Evolutionary conservation across 495 filamentous ascomycete genomes (phyloP).

Genomic region (Aspergillus campestris): DNA sequence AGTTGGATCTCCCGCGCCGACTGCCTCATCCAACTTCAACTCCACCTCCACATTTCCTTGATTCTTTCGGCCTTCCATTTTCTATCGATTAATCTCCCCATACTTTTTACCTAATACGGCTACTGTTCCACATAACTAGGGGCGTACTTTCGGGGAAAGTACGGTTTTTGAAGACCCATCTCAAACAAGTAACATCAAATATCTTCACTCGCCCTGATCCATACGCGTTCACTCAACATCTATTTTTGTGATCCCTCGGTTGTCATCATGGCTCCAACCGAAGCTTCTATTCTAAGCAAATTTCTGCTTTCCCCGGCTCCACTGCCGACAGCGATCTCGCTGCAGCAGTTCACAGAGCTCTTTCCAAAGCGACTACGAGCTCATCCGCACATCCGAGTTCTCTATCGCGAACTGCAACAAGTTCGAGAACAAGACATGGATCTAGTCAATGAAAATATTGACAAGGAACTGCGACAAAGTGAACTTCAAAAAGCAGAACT

Average conservation of each 20-base stretch:
- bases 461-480: slow-evolving; percentile 54
- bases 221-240: too few species aligned
- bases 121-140: too few species aligned
- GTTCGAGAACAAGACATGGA: slow-evolving; percentile 62
- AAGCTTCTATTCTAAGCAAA: slow-evolving; percentile 61
- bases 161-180: too few species aligned
- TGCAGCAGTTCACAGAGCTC: slow-evolving; percentile 65
- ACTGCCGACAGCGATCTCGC: slow-evolving; percentile 60
- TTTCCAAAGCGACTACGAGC: slow-evolving; percentile 63
- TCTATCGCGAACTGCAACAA: slow-evolving; percentile 76
- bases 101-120: too few species aligned
- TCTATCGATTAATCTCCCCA: too few species aligned
- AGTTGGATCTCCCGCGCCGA: too few species aligned
- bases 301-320: slow-evolving; percentile 71
- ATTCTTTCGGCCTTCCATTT: too few species aligned
- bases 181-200: too few species aligned
- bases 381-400: slow-evolving; percentile 59
- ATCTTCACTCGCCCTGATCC: too few species aligned
- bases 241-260: too few species aligned
- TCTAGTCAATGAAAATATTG: slow-evolving; percentile 58
- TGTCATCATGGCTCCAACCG: slow-evolving; percentile 63
- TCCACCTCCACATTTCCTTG: neutral
- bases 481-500: slow-evolving; percentile 54
- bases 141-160: too few species aligned
- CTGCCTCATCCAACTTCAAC: neutral